Conservation (phyloP, 208 protist genomes). For the Tetramitus jugosus region DNA sequence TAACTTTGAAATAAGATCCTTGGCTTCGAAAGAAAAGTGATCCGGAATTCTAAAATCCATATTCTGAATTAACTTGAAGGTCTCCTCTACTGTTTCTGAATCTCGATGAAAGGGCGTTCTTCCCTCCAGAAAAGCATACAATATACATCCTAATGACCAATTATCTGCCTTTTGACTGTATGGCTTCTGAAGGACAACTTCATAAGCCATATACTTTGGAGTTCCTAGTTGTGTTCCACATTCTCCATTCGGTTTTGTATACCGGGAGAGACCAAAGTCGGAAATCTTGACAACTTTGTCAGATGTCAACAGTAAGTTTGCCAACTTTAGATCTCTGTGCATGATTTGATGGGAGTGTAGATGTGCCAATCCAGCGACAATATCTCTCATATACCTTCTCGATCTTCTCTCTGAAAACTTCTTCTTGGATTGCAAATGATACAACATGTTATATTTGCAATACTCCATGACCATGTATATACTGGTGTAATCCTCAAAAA, state of each 20-base stretch:
- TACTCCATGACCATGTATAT: slow-evolving; percentile 14
- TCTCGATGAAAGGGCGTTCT: not conserved
- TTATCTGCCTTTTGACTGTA: slow-evolving; percentile 8
- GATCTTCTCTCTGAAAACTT: too few species aligned
- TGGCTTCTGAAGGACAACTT: not conserved
- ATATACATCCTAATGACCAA: slow-evolving; percentile 16
- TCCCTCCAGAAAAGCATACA: not conserved
- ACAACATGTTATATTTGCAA: not conserved
- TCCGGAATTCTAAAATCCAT: slow-evolving; percentile 1
- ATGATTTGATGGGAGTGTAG: not conserved
- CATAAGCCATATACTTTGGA: slow-evolving; percentile 14
- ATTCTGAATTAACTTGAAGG: not conserved
- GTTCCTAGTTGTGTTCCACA: not conserved
- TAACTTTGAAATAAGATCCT: not conserved
- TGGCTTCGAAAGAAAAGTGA: not conserved
- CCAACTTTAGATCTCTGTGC: slow-evolving; percentile 1
- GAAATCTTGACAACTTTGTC: not conserved
- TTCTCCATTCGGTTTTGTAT: not conserved
- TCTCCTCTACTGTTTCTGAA: not conserved
- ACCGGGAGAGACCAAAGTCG: slow-evolving; percentile 13
- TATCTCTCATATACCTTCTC: not conserved
- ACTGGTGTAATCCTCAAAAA: not conserved
- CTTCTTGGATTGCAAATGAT: not conserved
- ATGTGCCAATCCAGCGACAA: not conserved
- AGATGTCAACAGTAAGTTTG: not conserved